Conservation (phyloP, 177 flowering plant genomes). For the Vitis hybrid region DNA sequence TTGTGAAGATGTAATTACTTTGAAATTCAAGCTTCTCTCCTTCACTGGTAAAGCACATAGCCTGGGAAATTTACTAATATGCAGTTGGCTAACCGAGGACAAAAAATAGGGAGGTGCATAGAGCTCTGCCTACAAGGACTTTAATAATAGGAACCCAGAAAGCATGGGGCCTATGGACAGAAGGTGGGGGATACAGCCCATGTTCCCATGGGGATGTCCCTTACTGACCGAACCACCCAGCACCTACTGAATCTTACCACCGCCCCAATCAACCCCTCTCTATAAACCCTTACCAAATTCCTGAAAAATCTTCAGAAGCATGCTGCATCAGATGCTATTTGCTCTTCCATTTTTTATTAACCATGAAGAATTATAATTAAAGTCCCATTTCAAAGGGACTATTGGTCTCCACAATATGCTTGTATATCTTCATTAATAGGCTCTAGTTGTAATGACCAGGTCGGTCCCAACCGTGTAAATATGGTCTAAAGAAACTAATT, state of each 20-base stretch:
- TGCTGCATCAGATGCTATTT: background rate
- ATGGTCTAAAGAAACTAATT: too few species aligned
- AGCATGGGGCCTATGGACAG: constrained; percentile 4
- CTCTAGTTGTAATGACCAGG: too few species aligned
- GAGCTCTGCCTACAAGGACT: background rate
- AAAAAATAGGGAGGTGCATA: background rate
- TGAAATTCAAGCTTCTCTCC: too few species aligned
- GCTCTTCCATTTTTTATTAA: background rate
- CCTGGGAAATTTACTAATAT: background rate
- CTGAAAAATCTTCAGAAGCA: background rate
- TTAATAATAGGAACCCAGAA: background rate
- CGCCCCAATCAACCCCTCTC: background rate
- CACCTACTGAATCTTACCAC: constrained; percentile 1
- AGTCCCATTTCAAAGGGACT: too few species aligned
- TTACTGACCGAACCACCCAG: constrained; percentile 26
- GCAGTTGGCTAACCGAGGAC: background rate
- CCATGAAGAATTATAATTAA: background rate
- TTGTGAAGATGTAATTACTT: too few species aligned
- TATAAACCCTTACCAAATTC: background rate
- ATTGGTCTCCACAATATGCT: too few species aligned
- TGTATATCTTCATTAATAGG: too few species aligned
- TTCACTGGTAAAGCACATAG: background rate
- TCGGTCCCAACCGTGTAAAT: too few species aligned
- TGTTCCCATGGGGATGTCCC: constrained; percentile 31
- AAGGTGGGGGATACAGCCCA: constrained; percentile 10